These are phyloP conservation scores for Spergularia marina DNA, from an alignment of 148 eudicot species.

Conservation along the genomic window DNA sequence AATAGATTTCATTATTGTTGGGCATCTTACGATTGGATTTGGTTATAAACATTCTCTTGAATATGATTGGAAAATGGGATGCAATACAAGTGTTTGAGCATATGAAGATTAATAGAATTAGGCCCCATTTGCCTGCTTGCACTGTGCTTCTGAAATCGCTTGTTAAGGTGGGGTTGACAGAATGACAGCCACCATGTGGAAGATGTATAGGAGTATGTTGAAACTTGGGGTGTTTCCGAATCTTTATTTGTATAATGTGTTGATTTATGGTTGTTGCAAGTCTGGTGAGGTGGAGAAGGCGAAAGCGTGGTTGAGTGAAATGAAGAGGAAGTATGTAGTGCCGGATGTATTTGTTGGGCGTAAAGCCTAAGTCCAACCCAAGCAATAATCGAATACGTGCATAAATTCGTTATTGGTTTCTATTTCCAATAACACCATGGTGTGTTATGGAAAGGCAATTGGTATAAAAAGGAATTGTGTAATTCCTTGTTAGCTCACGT, in stretches of 20 bases:
- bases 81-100: slow-evolving; percentile 82
- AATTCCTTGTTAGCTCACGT: too few species aligned
- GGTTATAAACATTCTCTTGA: slow-evolving; percentile 67
- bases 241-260: slow-evolving; percentile 68
- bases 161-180: slow-evolving; percentile 61
- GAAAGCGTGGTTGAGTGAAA: slow-evolving; percentile 60
- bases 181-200: slow-evolving; percentile 64
- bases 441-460: too few species aligned
- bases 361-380: too few species aligned
- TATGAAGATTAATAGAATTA: slow-evolving; percentile 58
- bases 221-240: slow-evolving; percentile 72
- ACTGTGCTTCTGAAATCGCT: slow-evolving; percentile 68
- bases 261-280: slow-evolving; percentile 83
- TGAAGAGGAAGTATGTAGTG: slow-evolving; percentile 54
- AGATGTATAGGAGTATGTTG: slow-evolving; percentile 64
- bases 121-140: slow-evolving; percentile 80
- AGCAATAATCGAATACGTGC: too few species aligned
- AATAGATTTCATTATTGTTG: slow-evolving; percentile 27
- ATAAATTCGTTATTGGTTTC: too few species aligned
- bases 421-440: too few species aligned
- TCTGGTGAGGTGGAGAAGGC: slow-evolving; percentile 76
- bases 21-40: slow-evolving; percentile 72
- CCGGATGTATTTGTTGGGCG: slow-evolving; percentile 82
- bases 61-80: slow-evolving; percentile 71
- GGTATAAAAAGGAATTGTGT: too few species aligned